Percentiles rank a stretch among this genome's conserved stretches.
These are phyloP conservation scores for Leishmania lainsoni DNA, from an alignment of 208 protist genomes.

Conservation along the genomic window DNA sequence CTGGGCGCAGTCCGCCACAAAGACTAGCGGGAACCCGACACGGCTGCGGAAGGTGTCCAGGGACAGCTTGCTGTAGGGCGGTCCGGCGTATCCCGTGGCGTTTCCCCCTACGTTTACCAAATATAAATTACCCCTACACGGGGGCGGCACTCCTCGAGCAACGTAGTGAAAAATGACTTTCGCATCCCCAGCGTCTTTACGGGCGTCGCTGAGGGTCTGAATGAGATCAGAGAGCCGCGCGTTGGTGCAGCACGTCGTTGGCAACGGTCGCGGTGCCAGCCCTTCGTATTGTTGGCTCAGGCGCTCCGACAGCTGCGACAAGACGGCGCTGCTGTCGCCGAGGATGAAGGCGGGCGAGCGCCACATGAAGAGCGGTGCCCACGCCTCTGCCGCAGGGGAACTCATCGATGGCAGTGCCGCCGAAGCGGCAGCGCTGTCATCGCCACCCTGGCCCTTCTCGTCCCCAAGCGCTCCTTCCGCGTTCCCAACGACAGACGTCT, in stretches of 20 bases:
- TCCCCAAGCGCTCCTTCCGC: slow-evolving; percentile 35
- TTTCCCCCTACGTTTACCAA: slow-evolving; percentile 39
- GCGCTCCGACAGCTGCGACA: slow-evolving; percentile 59
- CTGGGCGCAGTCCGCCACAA: slow-evolving; percentile 84
- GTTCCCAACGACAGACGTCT: slow-evolving; percentile 49
- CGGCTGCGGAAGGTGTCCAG: slow-evolving; percentile 62
- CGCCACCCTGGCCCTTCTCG: slow-evolving; percentile 27
- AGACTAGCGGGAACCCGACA: slow-evolving; percentile 76
- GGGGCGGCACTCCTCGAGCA: slow-evolving; percentile 65
- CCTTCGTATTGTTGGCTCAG: slow-evolving; percentile 77
- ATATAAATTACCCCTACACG: slow-evolving; percentile 52
- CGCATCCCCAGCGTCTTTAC: slow-evolving; percentile 59
- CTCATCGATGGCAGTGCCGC: slow-evolving; percentile 24
- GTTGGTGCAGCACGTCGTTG: slow-evolving; percentile 57
- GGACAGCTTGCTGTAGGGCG: slow-evolving; percentile 47
- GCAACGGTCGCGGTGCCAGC: slow-evolving; percentile 65
- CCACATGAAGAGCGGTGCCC: slow-evolving; percentile 70
- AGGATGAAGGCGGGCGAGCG: slow-evolving; percentile 70
- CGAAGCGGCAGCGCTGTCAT: slow-evolving; percentile 10
- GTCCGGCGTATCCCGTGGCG: slow-evolving; percentile 21
- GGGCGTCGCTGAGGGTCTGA: slow-evolving; percentile 61
- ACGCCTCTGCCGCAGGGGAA: slow-evolving; percentile 29
- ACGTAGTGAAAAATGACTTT: slow-evolving; percentile 89
- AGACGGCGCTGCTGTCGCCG: slow-evolving; percentile 49
- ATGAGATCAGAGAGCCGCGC: slow-evolving; percentile 52